A percentile compares a stretch with the other conserved stretches of the same genome.
These are phyloP conservation scores for Vanderwaltozyma polyspora DNA, from an alignment of 805 yeast genomes.

Conservation along the genomic window DNA sequence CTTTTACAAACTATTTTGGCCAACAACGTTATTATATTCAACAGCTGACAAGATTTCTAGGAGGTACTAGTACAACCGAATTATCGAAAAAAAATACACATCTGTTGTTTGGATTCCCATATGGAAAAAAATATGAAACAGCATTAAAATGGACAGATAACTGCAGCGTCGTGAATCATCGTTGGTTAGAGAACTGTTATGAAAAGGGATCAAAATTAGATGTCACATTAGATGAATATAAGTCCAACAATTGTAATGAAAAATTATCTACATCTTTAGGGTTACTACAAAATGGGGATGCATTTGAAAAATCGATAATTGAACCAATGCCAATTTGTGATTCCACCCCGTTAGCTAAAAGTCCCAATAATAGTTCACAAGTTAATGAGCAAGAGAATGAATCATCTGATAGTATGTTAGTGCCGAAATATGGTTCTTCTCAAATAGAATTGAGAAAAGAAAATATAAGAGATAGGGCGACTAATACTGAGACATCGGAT, in stretches of 20 bases:
- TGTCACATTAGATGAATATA: slow-evolving; percentile 5
- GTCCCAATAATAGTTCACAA: too few species aligned
- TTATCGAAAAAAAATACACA: slow-evolving; percentile 58
- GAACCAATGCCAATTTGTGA: too few species aligned
- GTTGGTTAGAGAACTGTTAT: slow-evolving; percentile 81
- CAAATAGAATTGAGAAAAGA: too few species aligned
- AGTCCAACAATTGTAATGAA: not conserved
- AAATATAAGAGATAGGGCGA: too few species aligned
- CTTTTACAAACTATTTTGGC: slow-evolving; percentile 76
- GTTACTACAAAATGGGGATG: not conserved
- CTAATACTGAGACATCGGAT: too few species aligned
- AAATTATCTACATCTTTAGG: slow-evolving; percentile 1
- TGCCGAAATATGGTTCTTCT: too few species aligned
- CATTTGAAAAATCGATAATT: too few species aligned
- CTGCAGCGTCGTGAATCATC: slow-evolving; percentile 53
- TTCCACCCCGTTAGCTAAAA: too few species aligned
- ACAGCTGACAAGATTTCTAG: slow-evolving; percentile 50
- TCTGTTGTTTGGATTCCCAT: slow-evolving; percentile 53
- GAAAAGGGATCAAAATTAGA: slow-evolving; percentile 11
- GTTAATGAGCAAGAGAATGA: too few species aligned
- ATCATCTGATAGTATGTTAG: too few species aligned
- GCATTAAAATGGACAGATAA: slow-evolving; percentile 51
- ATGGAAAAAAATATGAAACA: slow-evolving; percentile 67
- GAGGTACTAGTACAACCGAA: slow-evolving; percentile 64
- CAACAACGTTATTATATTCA: slow-evolving; percentile 69